A percentile compares a stretch with the other conserved stretches of the same genome.
These are phyloP conservation scores for Phytophthora melonis DNA, from an alignment of 352 stramenopile genomes.

Conservation along the genomic window DNA sequence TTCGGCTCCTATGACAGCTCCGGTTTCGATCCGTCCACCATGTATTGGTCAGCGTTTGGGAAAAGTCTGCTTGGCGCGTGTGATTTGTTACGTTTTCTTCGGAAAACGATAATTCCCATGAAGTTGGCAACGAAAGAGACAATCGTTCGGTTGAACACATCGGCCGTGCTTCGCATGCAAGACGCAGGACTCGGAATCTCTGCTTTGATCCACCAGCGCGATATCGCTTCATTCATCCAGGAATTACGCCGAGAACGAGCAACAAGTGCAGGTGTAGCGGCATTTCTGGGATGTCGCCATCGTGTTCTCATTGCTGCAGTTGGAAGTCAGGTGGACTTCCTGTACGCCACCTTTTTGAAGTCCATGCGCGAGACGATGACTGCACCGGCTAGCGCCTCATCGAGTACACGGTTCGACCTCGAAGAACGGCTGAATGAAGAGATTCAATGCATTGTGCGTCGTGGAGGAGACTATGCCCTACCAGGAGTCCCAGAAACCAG, in stretches of 20 bases:
- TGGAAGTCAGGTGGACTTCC: slow-evolving; percentile 54
- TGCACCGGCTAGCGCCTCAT: slow-evolving; percentile 18
- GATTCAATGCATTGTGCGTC: slow-evolving; percentile 52
- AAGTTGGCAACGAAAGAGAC: slow-evolving; percentile 60
- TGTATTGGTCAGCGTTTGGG: slow-evolving; percentile 84
- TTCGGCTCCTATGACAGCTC: slow-evolving; percentile 43
- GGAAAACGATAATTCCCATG: slow-evolving; percentile 58
- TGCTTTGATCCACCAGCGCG: slow-evolving; percentile 71
- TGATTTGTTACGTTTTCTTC: slow-evolving; percentile 72
- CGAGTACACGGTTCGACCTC: slow-evolving; percentile 42
- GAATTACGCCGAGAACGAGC: slow-evolving; percentile 49
- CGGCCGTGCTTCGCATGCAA: slow-evolving; percentile 61
- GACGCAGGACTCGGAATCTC: slow-evolving; percentile 56
- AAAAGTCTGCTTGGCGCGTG: slow-evolving; percentile 76
- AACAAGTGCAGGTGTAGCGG: slow-evolving; percentile 39
- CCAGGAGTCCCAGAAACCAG: slow-evolving; percentile 54
- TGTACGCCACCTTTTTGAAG: slow-evolving; percentile 60
- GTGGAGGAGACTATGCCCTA: slow-evolving; percentile 50
- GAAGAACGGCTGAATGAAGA: slow-evolving; percentile 63
- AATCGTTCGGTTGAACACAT: slow-evolving; percentile 63
- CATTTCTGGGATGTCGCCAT: slow-evolving; percentile 55
- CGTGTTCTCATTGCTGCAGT: slow-evolving; percentile 45
- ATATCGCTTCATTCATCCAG: slow-evolving; percentile 58
- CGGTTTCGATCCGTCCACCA: slow-evolving; percentile 20
- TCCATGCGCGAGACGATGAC: slow-evolving; percentile 44